Base-by-base conservation (phyloP, 2,329 filamentous ascomycete species). In the Ophiosphaerella korrae region DNA sequence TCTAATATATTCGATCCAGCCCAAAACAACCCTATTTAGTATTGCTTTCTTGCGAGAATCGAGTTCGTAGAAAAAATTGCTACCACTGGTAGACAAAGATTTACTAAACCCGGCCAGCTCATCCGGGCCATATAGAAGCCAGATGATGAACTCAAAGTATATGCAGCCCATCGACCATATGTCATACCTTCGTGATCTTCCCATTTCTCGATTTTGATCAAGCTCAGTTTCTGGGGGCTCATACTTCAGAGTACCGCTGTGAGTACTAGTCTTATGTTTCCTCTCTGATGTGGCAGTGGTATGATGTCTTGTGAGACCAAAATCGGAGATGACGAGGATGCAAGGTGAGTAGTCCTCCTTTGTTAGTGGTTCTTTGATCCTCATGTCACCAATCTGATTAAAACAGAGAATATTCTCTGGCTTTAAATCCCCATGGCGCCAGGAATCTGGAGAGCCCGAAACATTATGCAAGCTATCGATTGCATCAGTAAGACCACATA, bases 121-220 rank as follows among this genome's bases (percentile, higher is more conserved):
- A 29, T 7, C 9, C 2, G 9, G 14, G 7, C 60, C 60, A 32
- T 53, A 57, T 1, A 61, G 36, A 0, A 63, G 16, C 60, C 57
- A 63, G 5, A 58, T 42, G n/a, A 52, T 21, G 23, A 55, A 53
- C 21, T 63, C 57, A 1, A 61, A 33, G 14, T 18, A 42, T 21
- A 63, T 56, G 49, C 60, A 63, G 9, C 60, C 60, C 51, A 63
- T 53, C 0, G 60, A 48, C 57, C 60, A 63, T 2, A 58, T 31
- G 13, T 61, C 55, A 24, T 57, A 61, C 1, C 35, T 37, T 1
- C 55, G 55, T n/a, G 49, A 56, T n/a, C 42, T 24, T 14, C 6
- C 21, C n/a, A 13, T 18, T 14, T 5, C 7, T 39, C 13, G 5
- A 5, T 38, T 18, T 9, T 21, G 3, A 3, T n/a, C 21, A 29